These are phyloP conservation scores for Colletotrichum siamense DNA, from an alignment of 2,329 filamentous ascomycete genomes.

Conservation along the genomic window DNA sequence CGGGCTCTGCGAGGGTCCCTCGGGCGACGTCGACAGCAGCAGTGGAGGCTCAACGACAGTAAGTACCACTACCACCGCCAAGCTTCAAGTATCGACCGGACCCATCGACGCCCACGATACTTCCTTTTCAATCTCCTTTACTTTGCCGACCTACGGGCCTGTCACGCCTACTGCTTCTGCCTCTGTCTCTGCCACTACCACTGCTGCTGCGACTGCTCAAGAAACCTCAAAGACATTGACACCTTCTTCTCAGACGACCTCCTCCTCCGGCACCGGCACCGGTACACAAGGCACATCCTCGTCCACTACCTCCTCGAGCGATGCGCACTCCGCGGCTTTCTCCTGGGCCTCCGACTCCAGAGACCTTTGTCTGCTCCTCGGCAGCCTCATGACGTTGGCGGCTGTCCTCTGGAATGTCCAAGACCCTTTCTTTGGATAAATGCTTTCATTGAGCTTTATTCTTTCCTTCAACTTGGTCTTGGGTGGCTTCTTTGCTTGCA, in stretches of 20 bases:
- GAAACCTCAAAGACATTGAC: background rate
- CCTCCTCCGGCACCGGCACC: background rate
- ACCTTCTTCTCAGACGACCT: background rate
- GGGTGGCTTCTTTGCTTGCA: background rate
- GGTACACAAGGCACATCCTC: background rate
- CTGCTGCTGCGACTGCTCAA: background rate
- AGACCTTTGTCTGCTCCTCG: background rate
- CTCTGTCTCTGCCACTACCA: background rate
- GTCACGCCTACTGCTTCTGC: background rate
- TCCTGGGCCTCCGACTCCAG: background rate
- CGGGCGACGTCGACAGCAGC: background rate
- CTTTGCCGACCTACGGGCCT: background rate
- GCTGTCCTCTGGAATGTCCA: background rate
- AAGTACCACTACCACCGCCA: background rate
- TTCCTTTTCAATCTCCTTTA: background rate
- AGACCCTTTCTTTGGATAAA: background rate
- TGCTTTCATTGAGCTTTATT: background rate
- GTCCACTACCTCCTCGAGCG: background rate
- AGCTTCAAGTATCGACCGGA: background rate
- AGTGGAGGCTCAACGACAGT: background rate
- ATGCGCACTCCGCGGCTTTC: background rate
- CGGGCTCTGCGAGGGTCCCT: slow-evolving; percentile 40
- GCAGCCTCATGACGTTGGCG: background rate
- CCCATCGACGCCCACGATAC: background rate
- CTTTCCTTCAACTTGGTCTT: background rate